Conservation (phyloP, 352 stramenopile genomes). For the Phytophthora kernoviae region DNA sequence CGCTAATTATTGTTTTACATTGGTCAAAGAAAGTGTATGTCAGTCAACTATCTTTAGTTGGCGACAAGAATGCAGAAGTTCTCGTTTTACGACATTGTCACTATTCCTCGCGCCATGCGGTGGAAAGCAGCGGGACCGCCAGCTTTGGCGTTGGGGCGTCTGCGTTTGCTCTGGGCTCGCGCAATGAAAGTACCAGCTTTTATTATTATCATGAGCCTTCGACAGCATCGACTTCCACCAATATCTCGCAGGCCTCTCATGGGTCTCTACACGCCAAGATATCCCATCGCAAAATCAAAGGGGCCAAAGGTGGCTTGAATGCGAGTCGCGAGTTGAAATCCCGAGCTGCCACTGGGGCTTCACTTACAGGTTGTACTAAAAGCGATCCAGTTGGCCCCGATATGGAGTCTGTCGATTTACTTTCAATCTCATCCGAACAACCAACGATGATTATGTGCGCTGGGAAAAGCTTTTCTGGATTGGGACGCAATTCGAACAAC, state of each 20-base stretch:
- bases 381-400: neutral
- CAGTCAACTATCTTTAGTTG: slow-evolving; percentile 1
- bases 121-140: slow-evolving; percentile 20
- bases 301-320: slow-evolving; percentile 1
- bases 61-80: slow-evolving; percentile 7
- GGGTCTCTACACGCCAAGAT: slow-evolving; percentile 19
- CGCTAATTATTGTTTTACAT: no score
- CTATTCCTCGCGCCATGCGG: slow-evolving; percentile 17
- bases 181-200: slow-evolving; percentile 22
- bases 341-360: neutral
- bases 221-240: slow-evolving; percentile 2
- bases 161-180: slow-evolving; percentile 18
- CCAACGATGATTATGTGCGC: slow-evolving; percentile 29
- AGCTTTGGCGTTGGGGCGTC: slow-evolving; percentile 19
- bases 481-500: slow-evolving; percentile 2
- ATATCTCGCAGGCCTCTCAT: neutral
- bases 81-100: neutral
- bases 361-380: no score
- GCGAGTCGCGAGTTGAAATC: slow-evolving; percentile 1
- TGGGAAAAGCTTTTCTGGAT: slow-evolving; percentile 25
- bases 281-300: slow-evolving; percentile 12
- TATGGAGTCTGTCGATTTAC: neutral
- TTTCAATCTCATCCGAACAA: neutral
- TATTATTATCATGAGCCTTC: slow-evolving; percentile 33
- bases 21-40: neutral